Evolutionary conservation across 2,329 filamentous ascomycete species (phyloP), one percentile per base, ranked within the genome.

Genomic region (Penicillium sp.): DNA sequence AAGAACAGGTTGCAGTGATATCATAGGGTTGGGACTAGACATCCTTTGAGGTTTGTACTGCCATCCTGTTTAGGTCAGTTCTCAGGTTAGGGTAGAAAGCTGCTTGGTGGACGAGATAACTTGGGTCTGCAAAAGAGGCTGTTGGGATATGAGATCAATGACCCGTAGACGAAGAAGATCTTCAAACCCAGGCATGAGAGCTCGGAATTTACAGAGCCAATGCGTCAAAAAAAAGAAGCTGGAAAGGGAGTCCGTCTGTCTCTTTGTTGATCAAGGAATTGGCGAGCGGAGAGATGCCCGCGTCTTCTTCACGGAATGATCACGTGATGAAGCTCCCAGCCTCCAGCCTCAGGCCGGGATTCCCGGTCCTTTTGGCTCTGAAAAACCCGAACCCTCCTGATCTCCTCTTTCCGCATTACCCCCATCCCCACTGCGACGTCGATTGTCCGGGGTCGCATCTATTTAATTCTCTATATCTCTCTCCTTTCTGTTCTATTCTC

Each of bases 321-420:
- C 52, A 54, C 38, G 26, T 54, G 52, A 54, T 10, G 2, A 22
- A 22, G 19, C 5, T 45, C n/a, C 52, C 25, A 54, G 52, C 52
- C 52, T 13, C 7, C 4, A 3, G 25, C 37, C 26, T 54, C 38
- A 30, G 38, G 52, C 37, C 25, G 4, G 38, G 6, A 4, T n/a
- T n/a, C 40, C 19, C 40, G n/a, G 16, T 43, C 19, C 40, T 22
- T 54, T 28, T 52, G 49, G 14, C 51, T 43, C 22, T 40, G 28
- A 28, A 43, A 54, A 43, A 19, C 46, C 46, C 35, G 37, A 53
- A 42, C 66, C 65, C 51, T 57, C 42, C 52, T 35, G 46, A 62
- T 62, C 60, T 68, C 56, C 53, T 68, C 63, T 63, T 62, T 66
- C 65, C 68, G 65, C 67, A 71, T 71, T 61, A 22, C 58, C 40